Base-by-base conservation (phyloP, 805 yeast species). In the Tetrapisispora pingtungensis region DNA sequence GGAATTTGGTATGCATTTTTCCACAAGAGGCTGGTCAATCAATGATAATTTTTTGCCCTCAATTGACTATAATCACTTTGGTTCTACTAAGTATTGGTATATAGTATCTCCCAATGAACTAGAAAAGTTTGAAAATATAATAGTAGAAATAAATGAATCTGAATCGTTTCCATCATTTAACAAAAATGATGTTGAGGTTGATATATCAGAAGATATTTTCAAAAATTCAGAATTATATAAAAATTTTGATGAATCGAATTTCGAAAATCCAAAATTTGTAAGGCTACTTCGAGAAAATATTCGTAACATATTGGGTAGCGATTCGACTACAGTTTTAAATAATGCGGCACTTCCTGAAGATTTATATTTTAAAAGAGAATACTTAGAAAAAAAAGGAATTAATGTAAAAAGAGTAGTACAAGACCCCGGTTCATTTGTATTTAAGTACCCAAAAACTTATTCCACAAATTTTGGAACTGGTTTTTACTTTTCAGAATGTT, bases 11-110 rank as follows among this genome's bases (percentile, higher is more conserved):
- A 73, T 74, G 76, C 63, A 77, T 2, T 74, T 72, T 49, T 70
- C 81, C 41, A 62, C 74, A 2, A 72, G 72, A 42, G 69, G 75
- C 36, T 82, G 86, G 86, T 58, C 62, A 18, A 59, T 71, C 43
- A 84, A 77, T 50, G 88, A 81, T 49, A 82, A 77, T 48, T 75
- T 74, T 57, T 58, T 81, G 2, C 77, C 77, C 36, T 55, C 66
- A 10, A 62, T 72, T 26, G 78, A 76, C 53, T 80, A 71, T 48
- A 75, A 71, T 38, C 78, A 77, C 49, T 50, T 68, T 40, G 89
- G 88, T 2, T 73, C 74, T 7, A 54, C 67, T 13, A 75, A 72
- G 53, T 53, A 74, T 17, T 79, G 86, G 84, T 80, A 77, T 48
- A 71, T 79, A 44, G 69, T 82, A n/a, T 74, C 81, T 0, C 81